Evolutionary conservation across 768 basidiomycete genomes (phyloP), one percentile per base, ranked within the genome.

Genomic region (Kwoniella shandongensis): DNA sequence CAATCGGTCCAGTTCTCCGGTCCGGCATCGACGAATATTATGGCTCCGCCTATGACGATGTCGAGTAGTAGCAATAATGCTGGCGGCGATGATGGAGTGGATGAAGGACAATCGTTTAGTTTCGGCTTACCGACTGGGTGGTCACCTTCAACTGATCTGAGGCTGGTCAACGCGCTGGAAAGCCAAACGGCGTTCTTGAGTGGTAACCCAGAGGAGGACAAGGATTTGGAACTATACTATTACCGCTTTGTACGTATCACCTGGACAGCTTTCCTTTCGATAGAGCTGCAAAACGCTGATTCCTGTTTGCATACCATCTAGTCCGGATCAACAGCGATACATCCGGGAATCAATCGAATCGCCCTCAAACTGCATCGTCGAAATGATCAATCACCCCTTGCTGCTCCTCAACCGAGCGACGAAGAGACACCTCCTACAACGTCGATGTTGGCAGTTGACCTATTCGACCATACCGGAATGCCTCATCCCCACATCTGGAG

Each of bases 321-420:
- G 70, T 72, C 73, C 30, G 70, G 73, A 11, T 67, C 68, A 11
- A 70, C 71, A 15, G 72, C 75, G 3, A 73, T 76, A 15, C 70
- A 74, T 46, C 75, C 75, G 4, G 75, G 75, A 25, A 71, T 76
- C 44, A 71, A 73, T 41, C 69, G 75, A 13, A 76, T 76, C 22
- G 63, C 65, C 5, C 63, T 76, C 25, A 72, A 72, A 50, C 66
- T 76, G 0, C 72, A 72, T 42, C 60, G 70, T 1, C 61, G 67
- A 29, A 51, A 58, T 2, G 73, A 52, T 23, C 35, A 54, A 13
- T 55, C 73, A 23, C 60, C 57, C 15, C 53, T 65, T n/a, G 54
- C 64, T 18, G 68, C 63, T 13, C 66, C 69, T 17, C 66, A 65
- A 46, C 64, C 69, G 15, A 66, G 59, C 15, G 41, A 56, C 15